Evolutionary conservation across 2,329 filamentous ascomycete genomes (phyloP), one percentile per base, ranked within the genome.

Genomic region (Diaporthe nobilis): DNA sequence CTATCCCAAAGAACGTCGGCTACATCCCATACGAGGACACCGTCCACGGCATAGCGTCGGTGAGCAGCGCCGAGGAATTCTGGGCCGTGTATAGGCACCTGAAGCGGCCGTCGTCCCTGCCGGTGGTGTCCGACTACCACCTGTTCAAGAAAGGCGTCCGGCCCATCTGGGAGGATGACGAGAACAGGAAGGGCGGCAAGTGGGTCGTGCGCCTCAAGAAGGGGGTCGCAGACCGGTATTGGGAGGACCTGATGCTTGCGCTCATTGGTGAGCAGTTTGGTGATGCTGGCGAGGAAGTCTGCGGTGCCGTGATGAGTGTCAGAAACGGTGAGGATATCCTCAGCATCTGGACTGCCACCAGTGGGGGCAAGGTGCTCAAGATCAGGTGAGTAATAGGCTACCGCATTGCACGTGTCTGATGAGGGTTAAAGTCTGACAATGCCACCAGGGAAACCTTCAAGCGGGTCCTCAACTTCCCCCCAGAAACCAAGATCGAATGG

Each of bases 161-260:
- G 77, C 97, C 97, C 31, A 97, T 99, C 80, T 99, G 97, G 97
- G 97, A 99, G 85, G 97, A 99, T 80, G 95, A 98, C 63, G 95
- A 97, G 83, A 99, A 99, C 86, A 97, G 95, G 85, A 94, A 93
- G 79, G 97, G 97, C 73, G 97, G 97, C 71, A 99, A 99, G 87
- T 99, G 96, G 96, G 96, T 98, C 79, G 93, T 99, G 83, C 91
- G 96, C 79, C 87, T 99, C 83, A 98, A 98, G 90, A 99, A 99
- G 88, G 97, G 97, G 37, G 95, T 99, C 28, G 95, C 95, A 25
- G 97, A 98, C 85, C 92, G 96, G 73, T 98, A 98, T 85, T 99
- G 97, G 95, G 97, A 99, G 87, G 95, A 98, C 82, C 88, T 98
- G 68, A 87, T 98, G 76, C 88, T 98, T 80, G 95, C 95, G 37